These are phyloP conservation scores for Lepidium campestre DNA, from an alignment of 441 rosid species.

Conservation along the genomic window DNA sequence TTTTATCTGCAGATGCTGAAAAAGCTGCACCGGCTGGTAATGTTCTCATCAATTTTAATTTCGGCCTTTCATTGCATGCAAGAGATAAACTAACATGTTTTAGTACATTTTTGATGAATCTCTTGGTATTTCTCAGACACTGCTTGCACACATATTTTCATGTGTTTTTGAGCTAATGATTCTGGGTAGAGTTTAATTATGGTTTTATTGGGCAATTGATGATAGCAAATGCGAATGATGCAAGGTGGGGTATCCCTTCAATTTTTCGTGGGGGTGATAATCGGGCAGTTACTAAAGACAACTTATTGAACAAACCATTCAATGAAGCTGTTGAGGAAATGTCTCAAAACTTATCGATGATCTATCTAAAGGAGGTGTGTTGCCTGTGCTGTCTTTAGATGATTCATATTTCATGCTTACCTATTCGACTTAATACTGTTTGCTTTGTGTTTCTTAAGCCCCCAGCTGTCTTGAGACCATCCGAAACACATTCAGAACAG, in stretches of 20 bases:
- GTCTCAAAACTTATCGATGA: slow-evolving; percentile 62
- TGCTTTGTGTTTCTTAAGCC: slow-evolving; percentile 47
- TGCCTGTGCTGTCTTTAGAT: background rate
- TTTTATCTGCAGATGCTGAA: slow-evolving; percentile 51
- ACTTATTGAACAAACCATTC: slow-evolving; percentile 36
- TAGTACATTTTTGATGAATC: background rate
- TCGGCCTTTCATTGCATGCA: background rate
- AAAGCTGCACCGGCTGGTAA: slow-evolving; percentile 47
- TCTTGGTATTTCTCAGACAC: slow-evolving; percentile 1
- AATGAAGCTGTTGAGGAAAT: slow-evolving; percentile 46
- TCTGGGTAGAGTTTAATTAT: slow-evolving; percentile 25
- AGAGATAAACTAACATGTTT: background rate
- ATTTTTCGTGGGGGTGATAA: slow-evolving; percentile 71
- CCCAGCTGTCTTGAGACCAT: slow-evolving; percentile 73
- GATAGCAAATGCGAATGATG: slow-evolving; percentile 29
- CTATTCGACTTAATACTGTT: slow-evolving; percentile 10
- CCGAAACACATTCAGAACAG: slow-evolving; percentile 73
- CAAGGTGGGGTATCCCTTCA: slow-evolving; percentile 61
- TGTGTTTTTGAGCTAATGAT: slow-evolving; percentile 3
- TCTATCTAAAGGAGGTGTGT: slow-evolving; percentile 79
- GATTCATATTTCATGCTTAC: slow-evolving; percentile 4
- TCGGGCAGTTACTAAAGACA: slow-evolving; percentile 56
- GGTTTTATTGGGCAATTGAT: slow-evolving; percentile 19
- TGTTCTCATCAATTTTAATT: background rate
- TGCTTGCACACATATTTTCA: background rate